A percentile compares a stretch with the other conserved stretches of the same genome.
phyloP scores from a whole-genome alignment of 2,329 filamentous ascomycete species.

The Pseudonectria foliicola region DNA sequence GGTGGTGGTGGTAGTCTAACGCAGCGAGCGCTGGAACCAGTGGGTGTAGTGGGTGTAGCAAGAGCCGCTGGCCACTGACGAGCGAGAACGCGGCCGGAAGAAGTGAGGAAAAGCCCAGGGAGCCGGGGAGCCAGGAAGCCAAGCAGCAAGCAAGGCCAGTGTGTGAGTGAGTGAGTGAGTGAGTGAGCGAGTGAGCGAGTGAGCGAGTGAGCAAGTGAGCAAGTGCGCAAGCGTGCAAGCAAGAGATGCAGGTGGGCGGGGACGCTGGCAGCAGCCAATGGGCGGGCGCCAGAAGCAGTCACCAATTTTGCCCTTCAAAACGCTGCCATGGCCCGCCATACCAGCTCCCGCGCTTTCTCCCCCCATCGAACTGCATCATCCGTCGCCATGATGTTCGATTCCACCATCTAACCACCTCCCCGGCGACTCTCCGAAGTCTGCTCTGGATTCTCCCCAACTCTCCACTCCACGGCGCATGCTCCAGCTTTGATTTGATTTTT shows the following conservation, averaged over 20 bases:
- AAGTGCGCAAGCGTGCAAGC: no score
- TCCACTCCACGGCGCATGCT: constrained; percentile 32
- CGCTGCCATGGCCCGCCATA: constrained; percentile 27
- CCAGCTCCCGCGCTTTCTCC: constrained; percentile 26
- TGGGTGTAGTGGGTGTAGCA: no score
- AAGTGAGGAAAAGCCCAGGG: no score
- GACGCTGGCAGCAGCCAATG: constrained; percentile 13
- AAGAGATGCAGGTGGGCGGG: constrained; percentile 17
- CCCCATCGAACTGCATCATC: constrained; percentile 43
- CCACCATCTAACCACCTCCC: constrained; percentile 41
- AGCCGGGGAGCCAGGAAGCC: no score
- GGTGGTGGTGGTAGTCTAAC: constrained; percentile 13
- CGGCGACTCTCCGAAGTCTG: constrained; percentile 51
- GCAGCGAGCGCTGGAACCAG: no score
- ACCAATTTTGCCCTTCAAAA: constrained; percentile 27
- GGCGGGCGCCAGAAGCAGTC: constrained; percentile 18
- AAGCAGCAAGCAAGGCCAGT: no score
- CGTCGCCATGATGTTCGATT: constrained; percentile 47
- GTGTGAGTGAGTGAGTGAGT: no score
- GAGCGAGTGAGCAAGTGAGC: no score
- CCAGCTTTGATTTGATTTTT: constrained; percentile 20
- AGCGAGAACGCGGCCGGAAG: no score
- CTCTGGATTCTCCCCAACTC: constrained; percentile 30
- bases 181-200: no score
- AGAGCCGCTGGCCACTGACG: no score